Evolutionary conservation across 1,284 basidiomycete genomes (phyloP).

Genomic region (Microbotryomycetes sp.): DNA sequence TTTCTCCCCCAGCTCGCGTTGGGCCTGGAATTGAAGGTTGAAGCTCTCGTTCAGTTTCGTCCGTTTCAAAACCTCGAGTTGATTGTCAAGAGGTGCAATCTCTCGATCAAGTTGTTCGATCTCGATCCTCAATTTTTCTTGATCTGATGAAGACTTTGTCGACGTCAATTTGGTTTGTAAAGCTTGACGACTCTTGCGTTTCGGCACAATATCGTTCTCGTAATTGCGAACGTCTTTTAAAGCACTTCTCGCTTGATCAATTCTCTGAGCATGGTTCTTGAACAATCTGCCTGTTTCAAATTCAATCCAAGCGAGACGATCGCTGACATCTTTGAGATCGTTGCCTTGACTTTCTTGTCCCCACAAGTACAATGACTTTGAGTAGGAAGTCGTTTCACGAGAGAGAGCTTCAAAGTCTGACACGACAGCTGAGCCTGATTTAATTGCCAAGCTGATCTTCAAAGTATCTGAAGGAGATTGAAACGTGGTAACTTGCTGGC

Average conservation of each 20-base stretch:
- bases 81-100: conserved; percentile 22
- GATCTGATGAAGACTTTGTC: conserved; percentile 17
- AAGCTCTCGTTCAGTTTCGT: conserved; percentile 34
- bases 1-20: conserved; percentile 37
- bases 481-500: conserved; percentile 16
- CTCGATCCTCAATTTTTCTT: conserved; percentile 16
- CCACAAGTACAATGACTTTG: conserved; percentile 31
- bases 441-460: conserved; percentile 35
- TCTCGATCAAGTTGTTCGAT: conserved; percentile 21
- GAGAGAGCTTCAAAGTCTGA: conserved; percentile 26
- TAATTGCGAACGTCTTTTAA: conserved; percentile 37
- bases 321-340: conserved; percentile 32
- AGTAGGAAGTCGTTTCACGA: conserved; percentile 15
- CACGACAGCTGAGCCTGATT: conserved; percentile 27
- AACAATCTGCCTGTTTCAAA: conserved; percentile 33
- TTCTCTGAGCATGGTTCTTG: conserved; percentile 13
- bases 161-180: conserved; percentile 17
- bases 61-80: conserved; percentile 33
- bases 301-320: conserved; percentile 34
- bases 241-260: conserved; percentile 24
- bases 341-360: conserved; percentile 29
- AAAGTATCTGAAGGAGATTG: conserved; percentile 22
- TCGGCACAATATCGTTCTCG: conserved; percentile 32
- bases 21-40: conserved; percentile 30
- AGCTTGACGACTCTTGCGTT: conserved; percentile 13